Conservation (phyloP, 192 early-diverging fungal species). For the Phycomyces blakesleeanus region DNA sequence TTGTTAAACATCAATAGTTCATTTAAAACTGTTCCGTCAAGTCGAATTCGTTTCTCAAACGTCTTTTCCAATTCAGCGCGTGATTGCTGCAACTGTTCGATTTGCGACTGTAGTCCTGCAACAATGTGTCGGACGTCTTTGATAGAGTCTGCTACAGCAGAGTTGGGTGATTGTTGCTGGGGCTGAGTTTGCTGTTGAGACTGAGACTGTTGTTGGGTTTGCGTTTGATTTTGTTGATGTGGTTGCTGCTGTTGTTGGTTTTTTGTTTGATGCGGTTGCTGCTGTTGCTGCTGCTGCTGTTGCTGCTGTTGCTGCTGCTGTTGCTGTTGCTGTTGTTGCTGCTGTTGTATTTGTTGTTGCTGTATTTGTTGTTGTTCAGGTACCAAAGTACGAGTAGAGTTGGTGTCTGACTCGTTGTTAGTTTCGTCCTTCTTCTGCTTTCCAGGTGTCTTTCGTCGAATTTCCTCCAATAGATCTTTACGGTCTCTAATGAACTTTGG, state of each 20-base stretch:
- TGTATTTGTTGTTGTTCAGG: too few species aligned
- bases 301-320: too few species aligned
- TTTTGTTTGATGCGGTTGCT: too few species aligned
- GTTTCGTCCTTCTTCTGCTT: conserved; percentile 8
- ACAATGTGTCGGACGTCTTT: not conserved
- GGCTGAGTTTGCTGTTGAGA: not conserved
- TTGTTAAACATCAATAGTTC: not conserved
- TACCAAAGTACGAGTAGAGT: too few species aligned
- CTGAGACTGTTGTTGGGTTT: too few species aligned
- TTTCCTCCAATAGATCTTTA: conserved; percentile 15
- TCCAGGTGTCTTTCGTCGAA: conserved; percentile 20
- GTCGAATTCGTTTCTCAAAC: not conserved
- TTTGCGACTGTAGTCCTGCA: conserved; percentile 1
- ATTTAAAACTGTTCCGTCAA: not conserved
- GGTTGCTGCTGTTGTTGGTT: too few species aligned
- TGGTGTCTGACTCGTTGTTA: not conserved
- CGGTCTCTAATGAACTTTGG: conserved; percentile 15
- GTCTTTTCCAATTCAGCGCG: conserved; percentile 6
- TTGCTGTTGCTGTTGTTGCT: too few species aligned
- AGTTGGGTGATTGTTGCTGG: not conserved
- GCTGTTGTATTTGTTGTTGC: too few species aligned
- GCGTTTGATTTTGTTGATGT: too few species aligned
- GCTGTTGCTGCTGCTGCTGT: too few species aligned
- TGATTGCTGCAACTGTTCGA: not conserved
- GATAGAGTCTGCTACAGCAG: not conserved